Evolutionary conservation across 768 basidiomycete species (phyloP).

Genomic region (Phylloporus scabripes): DNA sequence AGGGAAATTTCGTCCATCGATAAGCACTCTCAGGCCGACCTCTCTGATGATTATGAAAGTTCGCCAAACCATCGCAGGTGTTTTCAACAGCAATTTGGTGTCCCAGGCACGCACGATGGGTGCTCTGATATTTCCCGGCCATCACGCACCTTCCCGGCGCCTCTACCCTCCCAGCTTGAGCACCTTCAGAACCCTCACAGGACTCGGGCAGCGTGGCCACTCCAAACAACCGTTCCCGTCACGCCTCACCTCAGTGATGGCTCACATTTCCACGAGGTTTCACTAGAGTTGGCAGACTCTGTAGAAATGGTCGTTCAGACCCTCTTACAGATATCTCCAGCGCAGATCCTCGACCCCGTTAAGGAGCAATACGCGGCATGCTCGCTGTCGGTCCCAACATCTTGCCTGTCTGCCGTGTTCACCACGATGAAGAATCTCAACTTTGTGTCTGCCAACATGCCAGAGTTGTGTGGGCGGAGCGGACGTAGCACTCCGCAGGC

Average conservation of each 20-base stretch:
- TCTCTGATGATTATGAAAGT: conserved; percentile 30
- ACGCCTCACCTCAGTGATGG: conserved; percentile 18
- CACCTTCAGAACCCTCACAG: conserved; percentile 67
- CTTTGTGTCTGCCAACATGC: conserved; percentile 85
- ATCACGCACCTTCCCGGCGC: conserved; percentile 73
- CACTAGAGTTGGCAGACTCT: conserved; percentile 85
- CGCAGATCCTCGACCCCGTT: conserved; percentile 85
- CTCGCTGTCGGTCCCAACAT: conserved; percentile 78
- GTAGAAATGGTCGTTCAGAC: conserved; percentile 90
- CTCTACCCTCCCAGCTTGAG: conserved; percentile 72
- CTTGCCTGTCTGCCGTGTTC: conserved; percentile 83
- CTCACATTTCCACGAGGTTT: conserved; percentile 58
- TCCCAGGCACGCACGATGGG: conserved; percentile 18
- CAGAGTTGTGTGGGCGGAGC: conserved; percentile 29
- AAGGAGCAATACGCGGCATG: conserved; percentile 93
- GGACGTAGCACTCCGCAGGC: conserved; percentile 13
- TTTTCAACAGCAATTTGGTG: conserved; percentile 23
- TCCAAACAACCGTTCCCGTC: conserved; percentile 11
- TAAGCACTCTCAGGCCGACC: conserved; percentile 27
- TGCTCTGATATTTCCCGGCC: conserved; percentile 45
- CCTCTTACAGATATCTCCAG: conserved; percentile 82
- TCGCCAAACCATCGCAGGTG: conserved; percentile 21
- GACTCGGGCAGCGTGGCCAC: conserved; percentile 9
- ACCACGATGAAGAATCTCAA: conserved; percentile 92
- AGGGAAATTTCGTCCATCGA: conserved; percentile 33